These are phyloP conservation scores for Fusarium sp. DNA, from an alignment of 2,329 filamentous ascomycete genomes.

Conservation along the genomic window DNA sequence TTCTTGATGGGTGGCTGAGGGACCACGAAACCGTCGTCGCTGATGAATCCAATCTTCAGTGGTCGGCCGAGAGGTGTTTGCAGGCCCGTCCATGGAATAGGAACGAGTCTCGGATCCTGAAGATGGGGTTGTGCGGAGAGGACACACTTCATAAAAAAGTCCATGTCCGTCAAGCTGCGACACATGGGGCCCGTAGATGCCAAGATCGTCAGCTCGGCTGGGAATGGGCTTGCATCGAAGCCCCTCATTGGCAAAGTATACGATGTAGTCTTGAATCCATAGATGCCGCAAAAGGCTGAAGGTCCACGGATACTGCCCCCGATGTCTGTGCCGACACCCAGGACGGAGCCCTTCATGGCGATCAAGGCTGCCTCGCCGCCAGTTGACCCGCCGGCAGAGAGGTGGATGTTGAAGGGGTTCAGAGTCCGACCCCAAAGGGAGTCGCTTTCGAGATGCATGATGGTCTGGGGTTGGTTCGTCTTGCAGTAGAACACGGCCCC, in stretches of 20 bases:
- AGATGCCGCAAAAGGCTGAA: constrained; percentile 43
- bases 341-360: constrained; percentile 49
- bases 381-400: constrained; percentile 69
- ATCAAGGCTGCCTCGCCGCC: constrained; percentile 61
- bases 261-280: constrained; percentile 36
- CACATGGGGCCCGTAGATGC: constrained; percentile 36
- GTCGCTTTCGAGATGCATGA: not conserved
- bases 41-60: constrained; percentile 55
- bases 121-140: constrained; percentile 34
- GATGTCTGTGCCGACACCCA: constrained; percentile 52
- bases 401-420: constrained; percentile 65
- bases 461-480: not conserved
- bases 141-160: constrained; percentile 30
- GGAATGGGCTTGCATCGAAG: not conserved
- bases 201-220: not conserved
- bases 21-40: constrained; percentile 49
- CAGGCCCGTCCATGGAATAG: constrained; percentile 46
- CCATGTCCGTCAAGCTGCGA: constrained; percentile 37
- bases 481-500: not conserved
- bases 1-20: constrained; percentile 52
- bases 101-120: constrained; percentile 43
- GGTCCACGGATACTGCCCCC: constrained; percentile 48
- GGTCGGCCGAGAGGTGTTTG: constrained; percentile 11
- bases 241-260: constrained; percentile 39
- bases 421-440: constrained; percentile 42